A percentile compares a stretch with the other conserved stretches of the same genome.
Evolutionary conservation across 441 rosid species (phyloP).

Genomic region (Brassica balearica): DNA sequence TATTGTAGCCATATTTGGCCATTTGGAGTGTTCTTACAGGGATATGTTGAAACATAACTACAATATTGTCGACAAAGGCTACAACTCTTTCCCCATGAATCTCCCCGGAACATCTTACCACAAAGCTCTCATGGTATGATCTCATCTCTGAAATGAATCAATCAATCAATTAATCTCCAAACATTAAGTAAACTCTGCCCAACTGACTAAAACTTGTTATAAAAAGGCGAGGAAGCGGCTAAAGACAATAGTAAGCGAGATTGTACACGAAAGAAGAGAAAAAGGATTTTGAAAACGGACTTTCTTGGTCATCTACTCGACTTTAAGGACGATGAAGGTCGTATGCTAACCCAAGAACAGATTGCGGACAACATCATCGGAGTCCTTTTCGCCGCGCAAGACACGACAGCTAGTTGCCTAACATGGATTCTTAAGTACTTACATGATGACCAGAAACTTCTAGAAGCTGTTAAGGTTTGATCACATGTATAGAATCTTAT

Average conservation of each 20-base stretch:
- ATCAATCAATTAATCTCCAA: not conserved
- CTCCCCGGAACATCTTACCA: constrained; percentile 84
- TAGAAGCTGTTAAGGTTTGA: constrained; percentile 77
- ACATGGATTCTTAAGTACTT: constrained; percentile 95
- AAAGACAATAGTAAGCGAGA: constrained; percentile 59
- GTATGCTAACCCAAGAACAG: constrained; percentile 54
- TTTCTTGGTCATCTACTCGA: constrained; percentile 65
- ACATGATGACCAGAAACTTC: constrained; percentile 63
- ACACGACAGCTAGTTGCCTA: constrained; percentile 88
- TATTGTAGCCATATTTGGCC: constrained; percentile 76
- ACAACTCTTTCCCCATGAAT: constrained; percentile 80
- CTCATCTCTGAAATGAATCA: constrained; percentile 3
- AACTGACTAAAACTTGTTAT: not conserved
- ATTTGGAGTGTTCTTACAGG: constrained; percentile 56
- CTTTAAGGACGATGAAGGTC: constrained; percentile 56
- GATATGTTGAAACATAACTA: constrained; percentile 68
- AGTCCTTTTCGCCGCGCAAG: constrained; percentile 94
- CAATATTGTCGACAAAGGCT: constrained; percentile 74
- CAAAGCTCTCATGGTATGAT: constrained; percentile 72
- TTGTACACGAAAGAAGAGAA: constrained; percentile 73
- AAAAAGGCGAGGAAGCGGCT: constrained; percentile 81
- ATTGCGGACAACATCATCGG: constrained; percentile 88
- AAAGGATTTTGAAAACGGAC: constrained; percentile 52
- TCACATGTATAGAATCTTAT: not conserved
- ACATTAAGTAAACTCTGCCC: not conserved